These are phyloP conservation scores for Solanum acaule DNA, from an alignment of 257 asterid species.

Conservation along the genomic window DNA sequence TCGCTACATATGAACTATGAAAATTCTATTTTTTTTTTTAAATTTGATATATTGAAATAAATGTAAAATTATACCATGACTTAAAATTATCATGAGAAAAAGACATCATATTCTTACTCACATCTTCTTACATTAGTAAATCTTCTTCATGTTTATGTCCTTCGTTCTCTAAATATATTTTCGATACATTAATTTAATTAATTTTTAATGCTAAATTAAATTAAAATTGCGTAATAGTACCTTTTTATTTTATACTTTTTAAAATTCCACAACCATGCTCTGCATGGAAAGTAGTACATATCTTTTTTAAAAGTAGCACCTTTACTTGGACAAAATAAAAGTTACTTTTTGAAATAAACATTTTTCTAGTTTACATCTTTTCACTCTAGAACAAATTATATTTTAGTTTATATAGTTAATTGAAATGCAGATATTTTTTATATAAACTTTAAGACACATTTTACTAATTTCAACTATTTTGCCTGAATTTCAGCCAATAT, in stretches of 20 bases:
- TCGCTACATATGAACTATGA: too few species aligned
- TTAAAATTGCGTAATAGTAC: fast-evolving
- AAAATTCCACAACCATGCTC: neutral
- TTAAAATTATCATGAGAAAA: too few species aligned
- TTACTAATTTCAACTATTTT: neutral
- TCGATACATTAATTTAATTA: fast-evolving
- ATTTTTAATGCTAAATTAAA: too few species aligned
- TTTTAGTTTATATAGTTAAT: neutral
- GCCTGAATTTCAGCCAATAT: neutral
- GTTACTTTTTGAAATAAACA: neutral
- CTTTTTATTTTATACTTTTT: neutral
- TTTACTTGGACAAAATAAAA: neutral
- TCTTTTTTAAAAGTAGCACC: neutral
- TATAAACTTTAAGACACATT: neutral
- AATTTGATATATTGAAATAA: too few species aligned
- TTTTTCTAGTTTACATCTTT: neutral
- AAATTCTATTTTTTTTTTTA: too few species aligned
- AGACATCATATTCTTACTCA: neutral
- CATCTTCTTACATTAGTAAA: neutral
- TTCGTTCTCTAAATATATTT: too few species aligned
- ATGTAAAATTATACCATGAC: too few species aligned
- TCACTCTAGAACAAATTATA: neutral
- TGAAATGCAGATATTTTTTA: neutral
- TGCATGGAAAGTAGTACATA: neutral
- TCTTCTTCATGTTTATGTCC: too few species aligned